phyloP scores from a whole-genome alignment of 2,329 filamentous ascomycete genomes.

The Stachybotrys echinatus region DNA sequence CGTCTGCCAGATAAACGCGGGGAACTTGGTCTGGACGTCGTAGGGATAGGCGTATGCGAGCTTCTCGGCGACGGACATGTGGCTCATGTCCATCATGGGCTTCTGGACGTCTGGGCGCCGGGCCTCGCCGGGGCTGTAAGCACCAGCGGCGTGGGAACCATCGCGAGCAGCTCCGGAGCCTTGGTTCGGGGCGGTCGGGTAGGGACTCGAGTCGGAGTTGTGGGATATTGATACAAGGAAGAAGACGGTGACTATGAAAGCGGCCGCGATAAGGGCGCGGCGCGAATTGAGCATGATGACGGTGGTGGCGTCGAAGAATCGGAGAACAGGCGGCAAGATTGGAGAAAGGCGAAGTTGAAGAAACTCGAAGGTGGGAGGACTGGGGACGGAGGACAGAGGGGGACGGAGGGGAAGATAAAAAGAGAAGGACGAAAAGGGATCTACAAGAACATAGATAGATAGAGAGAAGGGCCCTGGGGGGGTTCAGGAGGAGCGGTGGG shows the following conservation, averaged over 20 bases:
- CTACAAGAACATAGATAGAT: no score
- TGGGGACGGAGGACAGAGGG: conserved; percentile 7
- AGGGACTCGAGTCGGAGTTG: conserved; percentile 15
- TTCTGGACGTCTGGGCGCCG: conserved; percentile 48
- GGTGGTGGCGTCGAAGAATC: conserved; percentile 8
- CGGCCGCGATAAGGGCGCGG: conserved; percentile 67
- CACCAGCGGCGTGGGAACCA: conserved; percentile 21
- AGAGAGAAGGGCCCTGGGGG: no score
- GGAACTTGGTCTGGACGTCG: conserved; percentile 82
- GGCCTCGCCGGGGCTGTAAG: conserved; percentile 5
- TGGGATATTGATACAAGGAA: conserved; percentile 64
- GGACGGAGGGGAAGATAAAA: conserved; percentile 6
- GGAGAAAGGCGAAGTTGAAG: conserved; percentile 4
- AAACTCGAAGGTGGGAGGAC: conserved; percentile 7
- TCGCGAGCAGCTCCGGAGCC: conserved; percentile 2
- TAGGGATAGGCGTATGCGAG: conserved; percentile 93
- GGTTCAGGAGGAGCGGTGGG: no score
- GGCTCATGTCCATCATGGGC: conserved; percentile 63
- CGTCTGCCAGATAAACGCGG: conserved; percentile 98
- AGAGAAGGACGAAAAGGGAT: conserved; percentile 10
- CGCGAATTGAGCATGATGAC: conserved; percentile 69
- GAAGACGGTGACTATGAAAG: conserved; percentile 63
- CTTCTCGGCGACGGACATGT: conserved; percentile 70
- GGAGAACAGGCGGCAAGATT: conserved; percentile 11
- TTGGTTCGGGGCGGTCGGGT: conserved; percentile 3